Conservation (phyloP, 306 rosid genomes). For the Cicer cuneatum region DNA sequence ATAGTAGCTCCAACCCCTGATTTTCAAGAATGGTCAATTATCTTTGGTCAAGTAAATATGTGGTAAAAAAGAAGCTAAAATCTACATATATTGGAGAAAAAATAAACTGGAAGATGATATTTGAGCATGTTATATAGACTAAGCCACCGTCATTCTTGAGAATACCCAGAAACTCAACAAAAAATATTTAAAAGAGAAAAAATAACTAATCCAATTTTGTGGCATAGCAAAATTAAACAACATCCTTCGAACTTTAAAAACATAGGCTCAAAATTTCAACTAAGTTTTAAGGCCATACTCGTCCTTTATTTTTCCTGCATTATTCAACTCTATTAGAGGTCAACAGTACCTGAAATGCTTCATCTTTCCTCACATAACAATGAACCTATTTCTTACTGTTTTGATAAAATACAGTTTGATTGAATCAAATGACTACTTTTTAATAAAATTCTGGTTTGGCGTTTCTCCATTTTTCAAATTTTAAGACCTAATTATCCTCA, state of each 20-base stretch:
- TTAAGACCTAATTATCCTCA: slow-evolving; percentile 6
- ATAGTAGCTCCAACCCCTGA: slow-evolving; percentile 92
- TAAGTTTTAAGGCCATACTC: not conserved
- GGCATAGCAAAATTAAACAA: not conserved
- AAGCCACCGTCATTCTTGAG: slow-evolving; percentile 1
- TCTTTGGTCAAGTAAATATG: not conserved
- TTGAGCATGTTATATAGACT: slow-evolving; percentile 6
- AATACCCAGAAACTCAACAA: not conserved
- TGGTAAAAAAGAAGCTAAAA: slow-evolving; percentile 26
- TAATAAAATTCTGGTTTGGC: not conserved
- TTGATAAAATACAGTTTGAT: not conserved
- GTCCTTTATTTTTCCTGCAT: no score
- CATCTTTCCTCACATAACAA: no score
- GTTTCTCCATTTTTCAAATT: not conserved
- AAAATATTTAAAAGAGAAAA: no score
- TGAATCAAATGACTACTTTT: not conserved
- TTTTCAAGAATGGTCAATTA: slow-evolving; percentile 40
- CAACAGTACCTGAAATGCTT: no score
- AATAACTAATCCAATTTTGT: not conserved
- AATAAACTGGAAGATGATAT: slow-evolving; percentile 26
- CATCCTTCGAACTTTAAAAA: not conserved
- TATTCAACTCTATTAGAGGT: no score
- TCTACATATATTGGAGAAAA: slow-evolving; percentile 2
- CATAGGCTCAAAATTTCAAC: not conserved
- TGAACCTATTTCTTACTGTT: no score